Percentiles rank a stretch among this genome's conserved stretches.
Evolutionary conservation across 805 yeast genomes (phyloP).

Genomic region (Cyberlindnera veronae): DNA sequence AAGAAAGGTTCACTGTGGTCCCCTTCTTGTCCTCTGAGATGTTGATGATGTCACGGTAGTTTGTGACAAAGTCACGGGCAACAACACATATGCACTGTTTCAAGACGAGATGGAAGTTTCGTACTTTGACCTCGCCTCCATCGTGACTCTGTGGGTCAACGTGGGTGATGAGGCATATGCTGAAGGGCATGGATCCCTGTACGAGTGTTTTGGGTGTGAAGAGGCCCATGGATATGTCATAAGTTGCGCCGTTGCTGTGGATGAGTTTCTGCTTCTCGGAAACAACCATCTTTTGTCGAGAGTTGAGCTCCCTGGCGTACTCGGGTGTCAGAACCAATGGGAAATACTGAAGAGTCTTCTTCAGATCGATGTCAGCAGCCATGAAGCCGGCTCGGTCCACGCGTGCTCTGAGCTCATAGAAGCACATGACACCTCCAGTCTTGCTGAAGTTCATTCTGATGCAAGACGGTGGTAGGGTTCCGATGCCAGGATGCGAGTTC

Average conservation of each 20-base stretch:
- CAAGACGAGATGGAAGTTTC: not conserved
- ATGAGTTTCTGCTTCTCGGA: not conserved
- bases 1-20: constrained; percentile 2
- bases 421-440: constrained; percentile 3
- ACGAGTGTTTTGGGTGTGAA: constrained; percentile 1
- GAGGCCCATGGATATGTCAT: not conserved
- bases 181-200: constrained; percentile 4
- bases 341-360: constrained; percentile 1
- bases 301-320: not conserved
- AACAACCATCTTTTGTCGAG: not conserved
- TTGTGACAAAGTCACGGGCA: not conserved
- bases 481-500: not conserved
- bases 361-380: not conserved
- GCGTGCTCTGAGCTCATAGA: constrained; percentile 1
- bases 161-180: constrained; percentile 2
- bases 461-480: constrained; percentile 1
- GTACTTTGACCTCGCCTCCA: not conserved
- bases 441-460: not conserved
- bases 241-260: not conserved
- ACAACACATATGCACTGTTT: not conserved
- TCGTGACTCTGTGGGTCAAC: not conserved
- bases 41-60: not conserved
- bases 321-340: not conserved
- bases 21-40: not conserved
- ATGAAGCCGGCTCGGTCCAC: constrained; percentile 2